phyloP scores from a whole-genome alignment of 2,329 filamentous ascomycete genomes.

The Ophiostoma montium region DNA sequence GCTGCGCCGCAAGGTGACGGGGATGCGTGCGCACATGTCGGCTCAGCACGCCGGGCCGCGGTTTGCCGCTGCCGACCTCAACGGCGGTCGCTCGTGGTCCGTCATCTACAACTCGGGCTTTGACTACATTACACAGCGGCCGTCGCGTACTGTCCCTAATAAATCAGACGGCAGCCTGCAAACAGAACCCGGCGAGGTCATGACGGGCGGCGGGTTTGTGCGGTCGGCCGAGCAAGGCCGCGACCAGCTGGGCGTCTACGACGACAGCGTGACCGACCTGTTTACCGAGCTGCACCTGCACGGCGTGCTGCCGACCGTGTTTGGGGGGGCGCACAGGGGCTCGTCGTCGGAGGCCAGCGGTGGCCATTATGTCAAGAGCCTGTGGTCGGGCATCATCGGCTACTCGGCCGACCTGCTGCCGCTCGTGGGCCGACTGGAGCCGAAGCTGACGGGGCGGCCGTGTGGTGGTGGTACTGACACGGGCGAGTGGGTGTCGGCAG shows the following conservation, averaged over 20 bases:
- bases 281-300: constrained; percentile 25
- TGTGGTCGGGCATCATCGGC: constrained; percentile 37
- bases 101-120: constrained; percentile 31
- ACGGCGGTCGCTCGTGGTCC: constrained; percentile 33
- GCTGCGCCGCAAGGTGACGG: constrained; percentile 30
- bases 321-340: constrained; percentile 26
- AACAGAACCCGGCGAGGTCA: constrained; percentile 28
- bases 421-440: constrained; percentile 32
- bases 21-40: constrained; percentile 34
- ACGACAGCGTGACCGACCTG: constrained; percentile 29
- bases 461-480: constrained; percentile 3
- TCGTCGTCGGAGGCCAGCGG: constrained; percentile 11
- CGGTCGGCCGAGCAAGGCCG: constrained; percentile 27
- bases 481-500: constrained; percentile 38
- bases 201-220: constrained; percentile 39
- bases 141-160: constrained; percentile 15
- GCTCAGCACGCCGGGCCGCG: constrained; percentile 28
- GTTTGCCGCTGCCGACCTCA: constrained; percentile 21
- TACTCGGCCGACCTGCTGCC: constrained; percentile 32
- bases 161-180: constrained; percentile 7
- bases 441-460: constrained; percentile 18
- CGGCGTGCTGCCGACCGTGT: constrained; percentile 29
- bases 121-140: constrained; percentile 38
- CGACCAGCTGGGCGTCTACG: constrained; percentile 31
- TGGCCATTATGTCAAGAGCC: constrained; percentile 21